A percentile compares a stretch with the other conserved stretches of the same genome.
Conservation (phyloP, 2,329 filamentous ascomycete species). For the Elsinoe fawcettii region DNA sequence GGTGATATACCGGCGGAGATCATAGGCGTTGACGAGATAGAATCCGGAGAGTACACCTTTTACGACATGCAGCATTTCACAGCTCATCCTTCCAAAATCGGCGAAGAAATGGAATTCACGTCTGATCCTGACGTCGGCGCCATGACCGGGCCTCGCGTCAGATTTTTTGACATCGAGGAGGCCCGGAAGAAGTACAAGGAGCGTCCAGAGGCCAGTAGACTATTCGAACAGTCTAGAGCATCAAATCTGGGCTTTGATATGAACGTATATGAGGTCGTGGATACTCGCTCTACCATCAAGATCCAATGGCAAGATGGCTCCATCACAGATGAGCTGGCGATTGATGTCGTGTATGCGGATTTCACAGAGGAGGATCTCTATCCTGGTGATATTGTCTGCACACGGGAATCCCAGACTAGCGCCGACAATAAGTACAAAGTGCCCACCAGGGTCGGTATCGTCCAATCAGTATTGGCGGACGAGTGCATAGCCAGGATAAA, state of each 20-base stretch:
- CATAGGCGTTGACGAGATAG: constrained; percentile 33
- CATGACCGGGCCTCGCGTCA: constrained; percentile 34
- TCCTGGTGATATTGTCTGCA: constrained; percentile 49
- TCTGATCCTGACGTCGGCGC: constrained; percentile 30
- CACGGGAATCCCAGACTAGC: constrained; percentile 31
- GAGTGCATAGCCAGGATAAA: constrained; percentile 49
- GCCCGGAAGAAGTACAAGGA: constrained; percentile 47
- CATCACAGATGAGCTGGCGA: constrained; percentile 40
- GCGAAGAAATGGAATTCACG: constrained; percentile 18
- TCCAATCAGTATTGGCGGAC: constrained; percentile 48
- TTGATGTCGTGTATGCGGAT: constrained; percentile 42
- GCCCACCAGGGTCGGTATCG: constrained; percentile 43
- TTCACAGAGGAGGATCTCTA: constrained; percentile 50
- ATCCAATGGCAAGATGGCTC: constrained; percentile 54
- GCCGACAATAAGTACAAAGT: constrained; percentile 15
- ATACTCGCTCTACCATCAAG: constrained; percentile 42
- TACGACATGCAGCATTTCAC: constrained; percentile 33
- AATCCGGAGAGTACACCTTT: constrained; percentile 34
- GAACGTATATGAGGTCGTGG: constrained; percentile 48
- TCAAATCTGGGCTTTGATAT: constrained; percentile 50
- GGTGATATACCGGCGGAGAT: constrained; percentile 20
- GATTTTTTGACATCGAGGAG: constrained; percentile 46
- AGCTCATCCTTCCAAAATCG: not conserved
- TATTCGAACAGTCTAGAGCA: constrained; percentile 39
- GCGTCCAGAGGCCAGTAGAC: constrained; percentile 31